Base-by-base conservation (phyloP, 176 grass and related monocot genomes). In the Neostapfia colusana region DNA sequence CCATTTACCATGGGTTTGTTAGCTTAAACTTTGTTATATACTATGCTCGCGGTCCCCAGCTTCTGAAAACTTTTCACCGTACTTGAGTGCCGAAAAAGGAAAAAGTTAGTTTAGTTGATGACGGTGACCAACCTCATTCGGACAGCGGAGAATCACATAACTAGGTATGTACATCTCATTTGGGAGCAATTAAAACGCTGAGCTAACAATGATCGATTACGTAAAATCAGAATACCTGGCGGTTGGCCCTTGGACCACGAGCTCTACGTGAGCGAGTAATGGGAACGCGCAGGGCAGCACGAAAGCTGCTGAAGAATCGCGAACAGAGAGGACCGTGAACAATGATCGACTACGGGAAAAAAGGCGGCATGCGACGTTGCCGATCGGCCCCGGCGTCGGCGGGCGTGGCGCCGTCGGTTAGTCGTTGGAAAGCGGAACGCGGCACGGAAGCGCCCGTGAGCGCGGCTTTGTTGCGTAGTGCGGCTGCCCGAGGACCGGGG, bases 401-500 rank as follows among this genome's bases (percentile, higher is more conserved):
- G 42, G 31, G 49, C 5, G 49, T 49, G 46, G 46, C 15, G 31
- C n/a, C 31, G 64, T 27, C 79, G 25, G 58, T 55, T 63, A 14
- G 59, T 46, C 39, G 77, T 46, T 59, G 39, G 35, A 26, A 67
- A 37, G 56, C 42, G 14, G 7, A 70, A 18, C 2, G 40, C 23
- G 8, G 24, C 4, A 0, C 36, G 2, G 35, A n/a, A 10, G 9
- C 27, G 69, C 59, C 59, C 79, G 69, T 82, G 69, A 82, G 10
- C 58, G 69, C 44, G 28, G 34, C 23, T 27, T 82, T 82, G 79
- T 73, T 43, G 45, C 59, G 59, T 82, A 73, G 79, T 54, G 79
- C 69, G 79, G 79, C 69, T 65, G 68, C 4, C 8, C 57, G 65
- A 12, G 50, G 18, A 17, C 48, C 12, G 43, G 9, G 10, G 3